Evolutionary conservation across 352 stramenopile genomes (phyloP), one percentile per base, ranked within the genome.

Genomic region (Blastocystis sp.): DNA sequence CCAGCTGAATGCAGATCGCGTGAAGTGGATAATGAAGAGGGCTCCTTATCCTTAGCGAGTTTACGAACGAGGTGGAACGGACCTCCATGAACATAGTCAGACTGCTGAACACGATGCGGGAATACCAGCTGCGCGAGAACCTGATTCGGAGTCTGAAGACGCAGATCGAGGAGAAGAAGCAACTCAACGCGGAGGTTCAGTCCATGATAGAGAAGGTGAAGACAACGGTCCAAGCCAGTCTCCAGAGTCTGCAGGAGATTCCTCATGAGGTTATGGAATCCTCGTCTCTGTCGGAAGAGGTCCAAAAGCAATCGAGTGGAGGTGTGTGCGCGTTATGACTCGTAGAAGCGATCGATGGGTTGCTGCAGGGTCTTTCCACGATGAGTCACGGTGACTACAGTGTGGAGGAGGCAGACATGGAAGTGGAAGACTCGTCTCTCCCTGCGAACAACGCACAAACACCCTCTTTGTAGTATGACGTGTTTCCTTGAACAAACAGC

Each of bases 401-500:
- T 55, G 6, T 37, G 26, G 63, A 74, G 63, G 37, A 41, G 35
- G 45, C 31, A 1, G n/a, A 41, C 10, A 41, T 45, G 24, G 63
- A 74, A 16, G 29, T 45, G 37, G 63, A 74, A 59, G 2, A 66
- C 19, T 50, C 16, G 45, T 55, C 6, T 55, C 45, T 55, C 16
- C 6, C 6, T 55, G 45, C 70, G 50, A n/a, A n/a, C n/a, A n/a
- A n/a, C n/a, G n/a, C n/a, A n/a, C n/a, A n/a, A n/a, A n/a, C n/a
- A n/a, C n/a, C n/a, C n/a, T n/a, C n/a, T n/a, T n/a, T n/a, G n/a
- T n/a, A n/a, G n/a, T n/a, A n/a, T n/a, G n/a, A n/a, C n/a, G n/a
- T n/a, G n/a, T n/a, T 69, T 85, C 51, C 1, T 69, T 85, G 39
- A 85, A 85, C 74, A 85, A 85, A 85, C 74, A 85, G 4, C 21